Conservation (phyloP, 2,329 filamentous ascomycete genomes). For the Aspergillus melleus region DNA sequence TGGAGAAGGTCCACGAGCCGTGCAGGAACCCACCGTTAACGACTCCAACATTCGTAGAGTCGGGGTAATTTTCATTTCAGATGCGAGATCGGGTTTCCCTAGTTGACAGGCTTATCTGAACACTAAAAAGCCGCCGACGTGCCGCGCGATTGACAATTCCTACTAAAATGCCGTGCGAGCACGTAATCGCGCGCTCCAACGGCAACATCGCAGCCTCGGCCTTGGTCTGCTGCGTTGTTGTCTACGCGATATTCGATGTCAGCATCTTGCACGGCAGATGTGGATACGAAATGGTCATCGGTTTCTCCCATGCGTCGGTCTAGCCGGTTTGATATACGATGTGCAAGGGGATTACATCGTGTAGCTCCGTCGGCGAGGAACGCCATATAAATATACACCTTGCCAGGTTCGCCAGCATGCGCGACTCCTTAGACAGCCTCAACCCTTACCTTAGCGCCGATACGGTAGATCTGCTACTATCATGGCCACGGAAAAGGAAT, state of each 20-base stretch:
- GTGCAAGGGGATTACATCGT: not conserved
- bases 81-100: not conserved
- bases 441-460: not conserved
- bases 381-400: not conserved
- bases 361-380: not conserved
- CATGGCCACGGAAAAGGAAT: slow-evolving; percentile 16
- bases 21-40: not conserved
- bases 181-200: slow-evolving; percentile 30
- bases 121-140: not conserved
- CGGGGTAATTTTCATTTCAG: slow-evolving; percentile 5
- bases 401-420: not conserved
- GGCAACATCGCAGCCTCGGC: slow-evolving; percentile 23
- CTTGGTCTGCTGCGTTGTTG: not conserved
- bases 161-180: slow-evolving; percentile 31
- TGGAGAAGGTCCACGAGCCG: not conserved
- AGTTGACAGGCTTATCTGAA: not conserved
- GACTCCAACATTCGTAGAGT: not conserved
- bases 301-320: not conserved
- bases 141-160: not conserved
- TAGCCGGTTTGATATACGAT: not conserved
- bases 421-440: not conserved
- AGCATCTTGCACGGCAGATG: not conserved
- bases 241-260: not conserved
- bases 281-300: not conserved
- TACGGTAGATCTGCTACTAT: not conserved